These are phyloP conservation scores for Eucalyptus shirleyi DNA, from an alignment of 345 rosid genomes.

Conservation along the genomic window DNA sequence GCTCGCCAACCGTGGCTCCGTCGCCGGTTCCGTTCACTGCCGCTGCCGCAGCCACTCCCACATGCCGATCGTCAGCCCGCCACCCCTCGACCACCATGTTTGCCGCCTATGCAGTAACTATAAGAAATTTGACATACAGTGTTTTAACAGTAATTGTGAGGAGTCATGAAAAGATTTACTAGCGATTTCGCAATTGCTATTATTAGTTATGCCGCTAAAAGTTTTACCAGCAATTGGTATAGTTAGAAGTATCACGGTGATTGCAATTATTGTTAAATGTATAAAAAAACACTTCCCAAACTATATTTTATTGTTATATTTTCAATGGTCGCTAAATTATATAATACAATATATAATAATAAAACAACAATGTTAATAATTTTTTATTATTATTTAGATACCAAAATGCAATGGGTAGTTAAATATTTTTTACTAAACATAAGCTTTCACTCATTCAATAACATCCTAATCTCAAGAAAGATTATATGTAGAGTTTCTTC, in stretches of 20 bases:
- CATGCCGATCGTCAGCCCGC: rapidly evolving
- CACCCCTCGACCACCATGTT: background rate
- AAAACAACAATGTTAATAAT: background rate
- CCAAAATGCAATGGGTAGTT: background rate
- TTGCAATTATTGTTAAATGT: background rate
- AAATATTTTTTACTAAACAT: background rate
- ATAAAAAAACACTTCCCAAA: background rate
- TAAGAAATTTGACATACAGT: background rate
- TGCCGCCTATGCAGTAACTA: background rate
- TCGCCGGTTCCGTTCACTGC: background rate
- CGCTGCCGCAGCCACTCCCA: background rate
- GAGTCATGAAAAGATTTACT: background rate
- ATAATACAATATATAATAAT: background rate
- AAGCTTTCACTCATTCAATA: background rate
- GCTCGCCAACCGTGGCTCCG: background rate
- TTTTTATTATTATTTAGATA: background rate
- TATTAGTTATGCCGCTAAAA: background rate
- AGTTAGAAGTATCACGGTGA: background rate
- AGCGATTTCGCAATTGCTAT: rapidly evolving
- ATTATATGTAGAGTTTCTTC: background rate
- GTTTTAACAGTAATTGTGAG: rapidly evolving
- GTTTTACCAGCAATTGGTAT: rapidly evolving
- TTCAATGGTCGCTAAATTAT: background rate
- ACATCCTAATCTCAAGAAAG: background rate
- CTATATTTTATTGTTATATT: background rate